Evolutionary conservation across 805 yeast species (phyloP), one percentile per base, ranked within the genome.

Genomic region (Yamadazyma tumulicola): DNA sequence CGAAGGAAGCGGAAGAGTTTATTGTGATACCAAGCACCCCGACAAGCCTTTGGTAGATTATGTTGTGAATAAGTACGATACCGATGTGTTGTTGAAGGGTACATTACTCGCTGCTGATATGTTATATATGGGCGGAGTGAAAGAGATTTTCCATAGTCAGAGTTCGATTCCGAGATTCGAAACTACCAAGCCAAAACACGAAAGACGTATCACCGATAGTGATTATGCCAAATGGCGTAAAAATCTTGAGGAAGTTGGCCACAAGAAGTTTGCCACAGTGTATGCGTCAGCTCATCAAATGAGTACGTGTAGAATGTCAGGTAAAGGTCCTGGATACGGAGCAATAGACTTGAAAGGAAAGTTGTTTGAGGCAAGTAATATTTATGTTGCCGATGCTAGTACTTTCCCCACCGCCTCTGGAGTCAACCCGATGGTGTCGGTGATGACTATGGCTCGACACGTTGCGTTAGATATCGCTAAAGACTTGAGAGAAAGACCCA

Each of bases 201-300:
- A 61, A 38, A 61, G 78, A 29, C 32, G 53, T 3, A 52, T 72
- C 29, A 47, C 49, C 13, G 79, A 75, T 43, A 26, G 42, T 4
- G 78, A 73, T 38, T 75, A 59, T 43, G 65, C 54, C 17, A 44
- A 36, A 13, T 67, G 67, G 67, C 55, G 69, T 42, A 39, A 45
- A 14, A 35, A 38, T 14, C 57, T 55, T 7, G 55, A 50, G 8
- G 49, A 49, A n/a, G 47, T 47, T 12, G 55, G 57, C 5, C 44
- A 64, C 32, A 47, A 51, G 11, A 5, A 37, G n/a, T 64, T 47
- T 34, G 63, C 61, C 4, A 39, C 61, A 4, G 31, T 52, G 3
- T 54, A 57, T 37, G 79, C 77, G 10, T 56, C 68, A 2, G 79
- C 79, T 11, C 79, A 74, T 50, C 79, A 74, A 49, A 73, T 74